Evolutionary conservation across 257 asterid genomes (phyloP), one percentile per base, ranked within the genome.

Genomic region (Salvia hispanica): DNA sequence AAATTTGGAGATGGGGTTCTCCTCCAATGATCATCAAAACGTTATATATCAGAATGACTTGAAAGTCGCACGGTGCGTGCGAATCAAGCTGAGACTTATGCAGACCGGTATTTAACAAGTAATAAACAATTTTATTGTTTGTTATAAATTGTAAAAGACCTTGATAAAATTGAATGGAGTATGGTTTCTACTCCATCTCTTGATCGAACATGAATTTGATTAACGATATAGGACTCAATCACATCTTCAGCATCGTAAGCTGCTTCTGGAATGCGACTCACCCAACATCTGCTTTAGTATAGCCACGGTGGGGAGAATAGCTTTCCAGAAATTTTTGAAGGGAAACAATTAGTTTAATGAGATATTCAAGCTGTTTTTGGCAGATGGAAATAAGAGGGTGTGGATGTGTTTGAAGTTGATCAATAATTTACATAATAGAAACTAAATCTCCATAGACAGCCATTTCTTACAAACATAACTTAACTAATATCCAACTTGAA

Each of bases 391-490:
- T 9, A 8, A 51, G 48, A 15, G 65, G 65, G 65, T 2, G 6
- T 37, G 65, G 65, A 59, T 59, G 50, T 15, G 16, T 13, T n/a
- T 59, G 15, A 12, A 59, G 3, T 45, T 59, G 34, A 11, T 59
- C 9, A 14, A 59, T 59, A 15, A 9, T 59, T 7, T 59, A 50
- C 65, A 15, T 16, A 8, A 39, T n/a, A 59, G 50, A 59, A 39
- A 12, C 50, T 9, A 37, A n/a, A 58, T 31, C 33, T 58, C 47
- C 62, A 57, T 33, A 57, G 15, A 45, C 63, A 1, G 45, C 45
- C 64, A 37, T 58, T 6, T 58, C n/a, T 1, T 7, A 36, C 64
- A 25, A 25, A 25, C 31, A 25, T 25, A 25, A 2, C 31, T 25
- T 25, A 25, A 25, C 31, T 25, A 25, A 25, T 25, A 25, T 25